Conservation (phyloP, 73 alveolate genomes). For the Tetrahymena elliotti region DNA sequence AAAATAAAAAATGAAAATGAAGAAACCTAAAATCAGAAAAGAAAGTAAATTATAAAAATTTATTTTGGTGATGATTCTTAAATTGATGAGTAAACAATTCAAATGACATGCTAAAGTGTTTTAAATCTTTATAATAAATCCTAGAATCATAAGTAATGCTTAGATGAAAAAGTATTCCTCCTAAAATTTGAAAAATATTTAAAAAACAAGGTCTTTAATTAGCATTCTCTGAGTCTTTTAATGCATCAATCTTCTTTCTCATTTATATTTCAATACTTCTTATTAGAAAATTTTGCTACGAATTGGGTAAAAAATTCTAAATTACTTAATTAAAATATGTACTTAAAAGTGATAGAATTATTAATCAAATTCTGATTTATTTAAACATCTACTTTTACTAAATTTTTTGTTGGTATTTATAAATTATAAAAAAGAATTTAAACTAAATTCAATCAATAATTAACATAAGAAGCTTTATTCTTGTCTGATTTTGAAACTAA, state of each 20-base stretch:
- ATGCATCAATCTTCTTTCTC: neutral
- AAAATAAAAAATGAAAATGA: too few relatives aligned
- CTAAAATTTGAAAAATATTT: neutral
- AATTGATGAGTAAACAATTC: neutral
- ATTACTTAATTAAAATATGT: too few relatives aligned
- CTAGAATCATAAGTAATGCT: neutral
- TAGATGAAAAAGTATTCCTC: neutral
- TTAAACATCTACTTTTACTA: too few relatives aligned
- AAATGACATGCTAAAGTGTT: neutral
- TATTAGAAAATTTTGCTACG: neutral
- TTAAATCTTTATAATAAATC: neutral
- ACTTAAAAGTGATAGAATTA: neutral
- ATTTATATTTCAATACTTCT: neutral
- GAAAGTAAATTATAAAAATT: too few relatives aligned
- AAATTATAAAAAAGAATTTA: too few relatives aligned
- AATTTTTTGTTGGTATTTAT: too few relatives aligned
- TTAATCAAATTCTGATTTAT: too few relatives aligned
- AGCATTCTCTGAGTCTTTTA: neutral
- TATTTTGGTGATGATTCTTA: neutral
- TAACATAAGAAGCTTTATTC: too few relatives aligned
- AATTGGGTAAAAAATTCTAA: neutral
- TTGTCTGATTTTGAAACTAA: too few relatives aligned
- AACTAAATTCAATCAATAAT: too few relatives aligned
- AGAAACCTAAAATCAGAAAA: neutral
- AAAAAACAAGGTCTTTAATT: too few relatives aligned